Conservation (phyloP, 257 asterid species). For the Thymus mandschuricus region DNA sequence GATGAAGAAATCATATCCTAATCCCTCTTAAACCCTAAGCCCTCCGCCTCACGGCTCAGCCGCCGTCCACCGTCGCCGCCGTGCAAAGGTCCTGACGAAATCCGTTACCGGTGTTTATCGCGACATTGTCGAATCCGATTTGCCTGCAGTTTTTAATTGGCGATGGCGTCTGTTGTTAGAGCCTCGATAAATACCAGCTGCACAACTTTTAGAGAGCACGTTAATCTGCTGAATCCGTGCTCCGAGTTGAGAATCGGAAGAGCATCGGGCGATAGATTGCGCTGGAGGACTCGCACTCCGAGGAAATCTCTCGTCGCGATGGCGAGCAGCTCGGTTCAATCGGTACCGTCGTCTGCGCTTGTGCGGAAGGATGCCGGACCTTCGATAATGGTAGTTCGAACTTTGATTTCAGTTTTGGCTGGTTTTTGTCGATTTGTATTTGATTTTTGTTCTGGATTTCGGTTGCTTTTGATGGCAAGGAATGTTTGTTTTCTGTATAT, state of each 20-base stretch:
- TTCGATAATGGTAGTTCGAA: slow-evolving; percentile 53
- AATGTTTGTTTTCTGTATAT: slow-evolving; percentile 8
- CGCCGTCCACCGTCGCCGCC: slow-evolving; percentile 7
- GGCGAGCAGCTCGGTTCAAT: slow-evolving; percentile 37
- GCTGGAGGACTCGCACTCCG: slow-evolving; percentile 23
- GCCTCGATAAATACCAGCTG: slow-evolving; percentile 32
- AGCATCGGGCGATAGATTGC: slow-evolving; percentile 10
- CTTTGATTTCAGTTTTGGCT: background rate
- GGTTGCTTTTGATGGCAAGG: background rate
- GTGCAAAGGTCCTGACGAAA: background rate
- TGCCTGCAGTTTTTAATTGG: slow-evolving; percentile 2
- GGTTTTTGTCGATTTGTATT: background rate
- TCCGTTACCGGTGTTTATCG: background rate
- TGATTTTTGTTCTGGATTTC: slow-evolving; percentile 15
- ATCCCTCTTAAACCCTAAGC: slow-evolving; percentile 38
- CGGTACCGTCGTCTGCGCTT: slow-evolving; percentile 25
- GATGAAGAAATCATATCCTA: background rate
- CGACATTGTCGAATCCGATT: background rate
- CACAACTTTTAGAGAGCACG: slow-evolving; percentile 29
- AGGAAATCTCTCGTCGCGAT: slow-evolving; percentile 35
- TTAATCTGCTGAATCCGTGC: slow-evolving; percentile 32
- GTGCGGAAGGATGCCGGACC: slow-evolving; percentile 34
- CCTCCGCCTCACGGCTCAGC: slow-evolving; percentile 16
- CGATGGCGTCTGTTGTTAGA: slow-evolving; percentile 46
- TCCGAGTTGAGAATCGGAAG: slow-evolving; percentile 19